Conservation (phyloP, 2,329 filamentous ascomycete species). For the Metarhizium brunneum region DNA sequence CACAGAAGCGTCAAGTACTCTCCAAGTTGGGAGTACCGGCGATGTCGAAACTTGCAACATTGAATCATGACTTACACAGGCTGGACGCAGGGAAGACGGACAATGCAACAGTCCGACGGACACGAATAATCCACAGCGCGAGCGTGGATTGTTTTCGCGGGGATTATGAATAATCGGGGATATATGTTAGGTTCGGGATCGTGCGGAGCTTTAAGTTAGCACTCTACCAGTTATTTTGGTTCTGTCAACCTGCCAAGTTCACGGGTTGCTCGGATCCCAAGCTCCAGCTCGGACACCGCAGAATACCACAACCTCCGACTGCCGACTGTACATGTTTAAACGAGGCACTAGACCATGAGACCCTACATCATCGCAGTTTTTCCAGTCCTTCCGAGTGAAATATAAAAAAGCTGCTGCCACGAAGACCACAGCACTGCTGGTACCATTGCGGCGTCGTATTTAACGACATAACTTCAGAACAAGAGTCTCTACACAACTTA, state of each 20-base stretch:
- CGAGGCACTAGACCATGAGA: too few species aligned
- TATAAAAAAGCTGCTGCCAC: too few species aligned
- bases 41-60: neutral
- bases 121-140: neutral
- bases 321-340: neutral
- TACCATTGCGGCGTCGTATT: too few species aligned
- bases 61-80: too few species aligned
- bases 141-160: neutral
- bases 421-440: too few species aligned
- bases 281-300: constrained; percentile 1
- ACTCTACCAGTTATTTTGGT: neutral
- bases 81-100: neutral
- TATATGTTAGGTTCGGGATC: neutral
- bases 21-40: neutral
- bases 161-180: neutral
- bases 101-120: neutral
- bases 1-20: neutral
- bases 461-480: too few species aligned
- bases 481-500: neutral
- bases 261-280: constrained; percentile 2
- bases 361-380: too few species aligned
- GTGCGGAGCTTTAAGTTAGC: neutral
- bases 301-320: neutral
- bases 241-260: neutral
- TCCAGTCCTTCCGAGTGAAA: too few species aligned